These are phyloP conservation scores for Myxozyma neglecta DNA, from an alignment of 805 yeast genomes.

Conservation along the genomic window DNA sequence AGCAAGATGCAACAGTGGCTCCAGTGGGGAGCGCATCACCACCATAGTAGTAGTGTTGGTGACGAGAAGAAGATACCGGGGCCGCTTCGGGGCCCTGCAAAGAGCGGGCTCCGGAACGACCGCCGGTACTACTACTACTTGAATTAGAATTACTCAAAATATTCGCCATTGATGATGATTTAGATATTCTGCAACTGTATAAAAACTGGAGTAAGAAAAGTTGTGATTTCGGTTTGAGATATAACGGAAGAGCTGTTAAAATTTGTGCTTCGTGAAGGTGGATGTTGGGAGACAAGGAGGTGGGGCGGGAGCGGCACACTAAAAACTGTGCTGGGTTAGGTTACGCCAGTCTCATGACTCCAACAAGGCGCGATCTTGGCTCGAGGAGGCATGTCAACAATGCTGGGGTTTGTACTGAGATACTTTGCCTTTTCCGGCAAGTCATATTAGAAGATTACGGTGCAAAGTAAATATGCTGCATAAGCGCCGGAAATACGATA, in stretches of 20 bases:
- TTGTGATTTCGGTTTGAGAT: not conserved
- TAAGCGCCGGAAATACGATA: no score
- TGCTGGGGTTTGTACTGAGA: no score
- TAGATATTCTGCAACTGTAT: not conserved
- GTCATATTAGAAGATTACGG: no score
- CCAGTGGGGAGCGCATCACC: conserved; percentile 13
- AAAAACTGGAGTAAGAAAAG: not conserved
- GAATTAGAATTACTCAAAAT: conserved; percentile 29
- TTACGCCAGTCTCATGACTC: no score
- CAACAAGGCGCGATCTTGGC: no score
- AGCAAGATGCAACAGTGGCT: conserved; percentile 33
- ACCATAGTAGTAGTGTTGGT: conserved; percentile 14
- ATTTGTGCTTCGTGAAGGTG: no score
- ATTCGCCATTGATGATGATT: conserved; percentile 30
- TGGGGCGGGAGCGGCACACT: no score
- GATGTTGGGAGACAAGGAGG: no score
- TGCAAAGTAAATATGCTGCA: no score
- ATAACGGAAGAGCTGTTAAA: not conserved
- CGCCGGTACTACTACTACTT: conserved; percentile 25
- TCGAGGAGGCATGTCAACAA: no score
- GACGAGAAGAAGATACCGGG: conserved; percentile 3
- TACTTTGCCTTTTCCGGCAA: no score
- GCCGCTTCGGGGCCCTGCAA: not conserved
- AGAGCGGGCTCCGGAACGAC: conserved; percentile 15
- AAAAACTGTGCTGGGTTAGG: no score